Percentiles rank a stretch among this genome's conserved stretches.
Evolutionary conservation across 2,329 filamentous ascomycete genomes (phyloP).

Genomic region (Alternaria sp.): DNA sequence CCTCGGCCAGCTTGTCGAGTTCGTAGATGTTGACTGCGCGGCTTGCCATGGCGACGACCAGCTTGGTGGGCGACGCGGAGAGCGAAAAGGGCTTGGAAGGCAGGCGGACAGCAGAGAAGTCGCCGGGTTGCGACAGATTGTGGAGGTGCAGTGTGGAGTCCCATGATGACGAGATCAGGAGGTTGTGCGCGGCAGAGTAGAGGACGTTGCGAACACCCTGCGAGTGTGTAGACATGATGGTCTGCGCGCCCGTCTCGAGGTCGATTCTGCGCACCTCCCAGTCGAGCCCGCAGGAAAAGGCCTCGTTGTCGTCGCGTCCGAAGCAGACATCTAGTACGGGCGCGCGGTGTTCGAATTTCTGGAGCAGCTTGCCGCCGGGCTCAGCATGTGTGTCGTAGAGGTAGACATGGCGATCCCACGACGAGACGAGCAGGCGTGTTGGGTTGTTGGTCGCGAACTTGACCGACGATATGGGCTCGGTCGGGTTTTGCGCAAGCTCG

Average conservation of each 20-base stretch:
- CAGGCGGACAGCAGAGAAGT: conserved; percentile 73
- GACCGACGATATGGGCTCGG: conserved; percentile 86
- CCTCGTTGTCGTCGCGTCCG: conserved; percentile 80
- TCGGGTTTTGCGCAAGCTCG: conserved; percentile 81
- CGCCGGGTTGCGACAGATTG: conserved; percentile 64
- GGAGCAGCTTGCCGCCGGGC: conserved; percentile 70
- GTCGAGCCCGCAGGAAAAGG: conserved; percentile 88
- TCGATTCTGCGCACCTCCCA: conserved; percentile 86
- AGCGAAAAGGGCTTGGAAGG: conserved; percentile 91
- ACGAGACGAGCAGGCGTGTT: conserved; percentile 83
- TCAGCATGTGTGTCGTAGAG: conserved; percentile 78
- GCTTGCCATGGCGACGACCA: conserved; percentile 95
- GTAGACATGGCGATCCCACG: conserved; percentile 93
- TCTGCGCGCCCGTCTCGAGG: conserved; percentile 75
- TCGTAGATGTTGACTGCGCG: conserved; percentile 96
- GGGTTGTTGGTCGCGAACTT: conserved; percentile 83
- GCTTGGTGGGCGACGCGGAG: conserved; percentile 78
- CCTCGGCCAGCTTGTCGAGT: conserved; percentile 69
- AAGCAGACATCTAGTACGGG: conserved; percentile 94
- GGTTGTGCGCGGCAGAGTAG: conserved; percentile 77
- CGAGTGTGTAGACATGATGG: conserved; percentile 78
- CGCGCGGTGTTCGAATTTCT: conserved; percentile 80
- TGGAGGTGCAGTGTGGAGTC: conserved; percentile 90
- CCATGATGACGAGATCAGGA: conserved; percentile 93
- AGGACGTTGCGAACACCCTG: conserved; percentile 84